These are phyloP conservation scores for Aspergillus pseudoviridinutans DNA, from an alignment of 2,329 filamentous ascomycete species.

Conservation along the genomic window DNA sequence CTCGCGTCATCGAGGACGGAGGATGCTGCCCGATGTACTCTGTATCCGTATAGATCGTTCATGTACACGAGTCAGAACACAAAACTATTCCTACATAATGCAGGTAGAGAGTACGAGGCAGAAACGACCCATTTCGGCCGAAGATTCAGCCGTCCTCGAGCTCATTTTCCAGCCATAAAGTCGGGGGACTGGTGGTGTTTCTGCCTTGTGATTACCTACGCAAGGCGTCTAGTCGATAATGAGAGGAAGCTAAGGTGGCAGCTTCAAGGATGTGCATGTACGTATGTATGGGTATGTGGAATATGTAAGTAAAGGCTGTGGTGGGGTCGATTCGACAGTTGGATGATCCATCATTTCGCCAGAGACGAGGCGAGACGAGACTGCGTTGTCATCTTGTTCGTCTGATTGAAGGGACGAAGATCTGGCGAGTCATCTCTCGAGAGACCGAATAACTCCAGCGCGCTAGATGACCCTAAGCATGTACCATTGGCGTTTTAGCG, in stretches of 20 bases:
- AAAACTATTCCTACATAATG: neutral
- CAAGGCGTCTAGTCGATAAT: neutral
- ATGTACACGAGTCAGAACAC: neutral
- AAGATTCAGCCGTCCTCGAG: conserved; percentile 5
- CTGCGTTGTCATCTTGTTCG: neutral
- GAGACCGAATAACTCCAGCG: neutral
- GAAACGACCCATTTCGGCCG: conserved; percentile 4
- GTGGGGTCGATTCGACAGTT: neutral
- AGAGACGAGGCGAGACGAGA: neutral
- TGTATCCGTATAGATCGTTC: neutral
- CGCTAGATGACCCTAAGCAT: neutral
- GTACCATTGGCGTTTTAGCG: neutral
- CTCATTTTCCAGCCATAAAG: neutral
- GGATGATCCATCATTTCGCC: neutral
- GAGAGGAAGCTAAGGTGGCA: neutral
- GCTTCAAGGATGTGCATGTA: neutral
- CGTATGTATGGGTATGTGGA: neutral
- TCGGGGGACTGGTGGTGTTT: neutral
- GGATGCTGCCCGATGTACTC: neutral
- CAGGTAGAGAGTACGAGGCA: neutral
- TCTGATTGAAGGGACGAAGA: neutral
- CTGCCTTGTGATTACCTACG: neutral
- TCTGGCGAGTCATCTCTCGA: neutral
- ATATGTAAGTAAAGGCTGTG: neutral
- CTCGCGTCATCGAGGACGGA: neutral